Conservation (phyloP, 345 rosid genomes). For the Cardiospermum halicacabum region DNA sequence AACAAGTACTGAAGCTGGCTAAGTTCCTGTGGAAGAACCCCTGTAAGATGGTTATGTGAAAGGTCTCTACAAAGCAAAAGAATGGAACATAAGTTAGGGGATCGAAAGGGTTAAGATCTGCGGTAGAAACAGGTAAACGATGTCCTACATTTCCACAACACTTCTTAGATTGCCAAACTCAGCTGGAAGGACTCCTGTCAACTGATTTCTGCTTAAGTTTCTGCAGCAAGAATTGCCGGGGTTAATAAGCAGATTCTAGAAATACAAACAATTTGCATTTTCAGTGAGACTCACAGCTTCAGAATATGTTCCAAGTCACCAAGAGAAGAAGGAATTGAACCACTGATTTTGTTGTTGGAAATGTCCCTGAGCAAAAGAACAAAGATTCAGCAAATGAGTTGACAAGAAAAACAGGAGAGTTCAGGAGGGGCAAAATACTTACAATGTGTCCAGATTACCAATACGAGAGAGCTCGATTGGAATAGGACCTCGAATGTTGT, state of each 20-base stretch:
- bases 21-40: conserved; percentile 76
- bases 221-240: conserved; percentile 26
- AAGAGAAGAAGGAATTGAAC: conserved; percentile 79
- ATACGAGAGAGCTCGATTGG: conserved; percentile 89
- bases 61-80: conserved; percentile 59
- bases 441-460: conserved; percentile 89
- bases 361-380: conserved; percentile 54
- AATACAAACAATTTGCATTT: conserved; percentile 8
- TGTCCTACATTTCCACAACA: conserved; percentile 79
- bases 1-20: conserved; percentile 66
- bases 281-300: conserved; percentile 58
- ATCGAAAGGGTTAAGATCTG: conserved; percentile 6
- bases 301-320: conserved; percentile 97
- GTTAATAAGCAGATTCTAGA: conserved; percentile 13
- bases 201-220: conserved; percentile 75
- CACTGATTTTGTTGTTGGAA: conserved; percentile 74
- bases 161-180: conserved; percentile 91
- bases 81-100: neutral
- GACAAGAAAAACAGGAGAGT: conserved; percentile 8
- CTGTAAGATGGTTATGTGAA: conserved; percentile 76
- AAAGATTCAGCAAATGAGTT: neutral
- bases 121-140: neutral
- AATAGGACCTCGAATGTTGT: conserved; percentile 63
- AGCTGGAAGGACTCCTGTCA: conserved; percentile 67
- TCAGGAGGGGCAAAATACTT: conserved; percentile 30